phyloP scores from a whole-genome alignment of 108 stramenopile species.

The Pseudonitzschia multistriata region DNA sequence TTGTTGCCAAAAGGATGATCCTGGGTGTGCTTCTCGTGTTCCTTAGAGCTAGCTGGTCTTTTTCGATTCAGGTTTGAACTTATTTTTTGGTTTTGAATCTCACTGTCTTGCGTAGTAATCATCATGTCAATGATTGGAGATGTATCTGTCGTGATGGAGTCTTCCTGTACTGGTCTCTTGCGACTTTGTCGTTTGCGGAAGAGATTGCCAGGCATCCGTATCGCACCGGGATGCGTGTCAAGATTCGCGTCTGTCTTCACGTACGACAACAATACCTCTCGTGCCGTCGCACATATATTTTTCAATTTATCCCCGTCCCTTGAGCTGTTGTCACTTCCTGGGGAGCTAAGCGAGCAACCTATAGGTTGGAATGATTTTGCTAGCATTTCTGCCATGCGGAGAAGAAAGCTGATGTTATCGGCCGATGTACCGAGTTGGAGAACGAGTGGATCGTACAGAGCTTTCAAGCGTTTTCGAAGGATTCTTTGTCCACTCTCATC shows the following conservation, averaged over 20 bases:
- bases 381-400: conserved; percentile 74
- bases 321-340: conserved; percentile 21
- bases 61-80: neutral
- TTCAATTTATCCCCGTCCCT: conserved; percentile 50
- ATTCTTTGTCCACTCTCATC: conserved; percentile 35
- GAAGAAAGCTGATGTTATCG: conserved; percentile 85
- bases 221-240: conserved; percentile 67
- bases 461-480: conserved; percentile 77
- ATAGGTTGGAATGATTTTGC: conserved; percentile 34
- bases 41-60: neutral
- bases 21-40: neutral
- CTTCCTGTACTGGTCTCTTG: neutral
- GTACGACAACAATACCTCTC: conserved; percentile 73
- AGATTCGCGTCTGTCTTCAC: conserved; percentile 88
- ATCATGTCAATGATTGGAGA: conserved; percentile 8
- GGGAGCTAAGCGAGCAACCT: conserved; percentile 8
- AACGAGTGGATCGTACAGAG: conserved; percentile 82
- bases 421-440: conserved; percentile 76
- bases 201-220: conserved; percentile 56
- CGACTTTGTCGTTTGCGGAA: conserved; percentile 21
- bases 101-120: neutral
- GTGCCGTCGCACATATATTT: conserved; percentile 55
- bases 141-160: neutral
- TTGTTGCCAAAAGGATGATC: neutral
- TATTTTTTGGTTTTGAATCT: neutral